Evolutionary conservation across 208 protist genomes (phyloP), one percentile per base, ranked within the genome.

Genomic region (Herpetomonas tarakana): DNA sequence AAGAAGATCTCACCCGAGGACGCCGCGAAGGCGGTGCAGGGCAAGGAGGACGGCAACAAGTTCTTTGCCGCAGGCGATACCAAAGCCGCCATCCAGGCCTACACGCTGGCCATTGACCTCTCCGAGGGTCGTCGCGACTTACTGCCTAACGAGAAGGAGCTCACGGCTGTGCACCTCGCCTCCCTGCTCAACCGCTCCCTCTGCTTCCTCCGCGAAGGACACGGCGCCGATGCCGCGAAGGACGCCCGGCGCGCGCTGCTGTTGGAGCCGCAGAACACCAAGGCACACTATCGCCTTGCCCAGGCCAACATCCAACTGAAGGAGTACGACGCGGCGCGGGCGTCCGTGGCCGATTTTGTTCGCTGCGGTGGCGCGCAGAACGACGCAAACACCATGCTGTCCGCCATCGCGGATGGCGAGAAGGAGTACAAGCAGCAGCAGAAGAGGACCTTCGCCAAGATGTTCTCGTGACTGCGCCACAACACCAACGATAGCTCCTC

Each of bases 91-190:
- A 75, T 84, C 12, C 68, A 80, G 65, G 76, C 82, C 0, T 93
- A 93, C 75, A 65, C 55, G 30, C 59, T 73, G 49, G 51, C 67
- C 4, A 63, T 88, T 25, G 80, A 86, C 18, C 67, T 85, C 21
- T 85, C 81, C 6, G 79, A 86, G 27, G 86, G 86, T 2, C 75
- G 86, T 2, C 74, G 81, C 3, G 87, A 93, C 57, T 59, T 91
- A 30, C 68, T 91, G 14, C 58, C 58, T 1, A 74, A 93, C 60
- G 81, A 87, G 58, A 62, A 39, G 3, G 81, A 64, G 50, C 71
- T 71, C n/a, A 87, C 69, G 21, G 56, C 68, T 22, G 52, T 88
- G 52, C 77, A 68, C 30, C 28, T 89, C 12, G 70, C 78, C 19
- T 70, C 78, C 0, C 41, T 91, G 7, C 74, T 93, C 4, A 93